These are phyloP conservation scores for Scheffersomyces amazonensis DNA, from an alignment of 805 yeast species.

Conservation along the genomic window DNA sequence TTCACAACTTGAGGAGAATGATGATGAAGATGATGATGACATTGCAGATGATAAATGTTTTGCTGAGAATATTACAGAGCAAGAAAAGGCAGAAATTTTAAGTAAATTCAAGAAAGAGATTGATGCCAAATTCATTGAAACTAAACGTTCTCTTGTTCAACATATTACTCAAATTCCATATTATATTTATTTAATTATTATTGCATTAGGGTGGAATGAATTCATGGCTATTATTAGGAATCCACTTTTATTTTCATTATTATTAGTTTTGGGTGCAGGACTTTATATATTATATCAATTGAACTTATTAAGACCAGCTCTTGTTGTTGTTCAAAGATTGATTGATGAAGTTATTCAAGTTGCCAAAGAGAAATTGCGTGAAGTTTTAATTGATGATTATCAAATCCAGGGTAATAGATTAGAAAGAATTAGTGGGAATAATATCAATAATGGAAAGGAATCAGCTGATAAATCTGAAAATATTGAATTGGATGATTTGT, in stretches of 20 bases:
- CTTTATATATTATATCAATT: conserved; percentile 65
- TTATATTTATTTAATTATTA: conserved; percentile 69
- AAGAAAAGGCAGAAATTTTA: conserved; percentile 55
- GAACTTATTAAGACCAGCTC: conserved; percentile 75
- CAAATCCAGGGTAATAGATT: conserved; percentile 18
- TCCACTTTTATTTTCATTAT: conserved; percentile 73
- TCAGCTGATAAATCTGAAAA: conserved; percentile 2
- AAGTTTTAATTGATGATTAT: conserved; percentile 53
- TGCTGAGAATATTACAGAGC: conserved; percentile 53
- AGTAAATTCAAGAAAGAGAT: conserved; percentile 68
- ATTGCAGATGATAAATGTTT: conserved; percentile 39
- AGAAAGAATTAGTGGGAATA: conserved; percentile 9
- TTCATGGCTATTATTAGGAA: conserved; percentile 82
- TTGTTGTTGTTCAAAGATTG: conserved; percentile 56
- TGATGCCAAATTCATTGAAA: conserved; percentile 79
- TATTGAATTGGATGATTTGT: conserved; percentile 11
- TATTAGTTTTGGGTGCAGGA: conserved; percentile 57
- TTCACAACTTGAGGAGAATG: conserved; percentile 6
- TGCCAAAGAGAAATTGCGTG: conserved; percentile 59
- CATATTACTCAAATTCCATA: conserved; percentile 79
- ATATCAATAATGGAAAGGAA: neutral
- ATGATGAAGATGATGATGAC: conserved; percentile 22
- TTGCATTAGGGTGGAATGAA: conserved; percentile 93
- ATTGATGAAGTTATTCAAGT: conserved; percentile 54
- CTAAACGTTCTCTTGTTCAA: conserved; percentile 81